Base-by-base conservation (phyloP, 768 basidiomycete species). In the Suillus americanus region DNA sequence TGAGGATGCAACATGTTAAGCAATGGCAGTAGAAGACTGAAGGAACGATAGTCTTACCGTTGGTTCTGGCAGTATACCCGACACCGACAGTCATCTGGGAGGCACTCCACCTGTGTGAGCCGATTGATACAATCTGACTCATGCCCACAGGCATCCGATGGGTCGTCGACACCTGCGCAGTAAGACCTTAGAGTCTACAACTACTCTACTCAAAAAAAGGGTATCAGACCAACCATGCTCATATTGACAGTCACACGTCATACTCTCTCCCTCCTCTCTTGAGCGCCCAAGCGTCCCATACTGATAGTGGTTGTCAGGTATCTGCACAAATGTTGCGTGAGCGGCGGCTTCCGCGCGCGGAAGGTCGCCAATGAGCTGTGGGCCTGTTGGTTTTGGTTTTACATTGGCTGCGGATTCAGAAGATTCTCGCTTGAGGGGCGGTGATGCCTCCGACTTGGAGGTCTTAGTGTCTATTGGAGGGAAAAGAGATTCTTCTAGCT, bases 71-170 rank as follows among this genome's bases (percentile, higher is more conserved):
- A 99, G 70, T 89, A 82, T 8, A 79, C 72, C 53, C 86, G 81
- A 79, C 93, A 95, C 45, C 90, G 86, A 79, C 97, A 99, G 69
- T 98, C 95, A 45, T 85, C 90, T 16, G 86, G 79, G n/a, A 96
- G 78, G 78, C 97, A 99, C 78, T 99, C 97, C 14, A 99, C 94
- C 77, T 97, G 96, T 30, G 97, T 96, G 66, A 99, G 86, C 64
- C 95, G 85, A 77, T 99, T 99, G 80, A 99, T 98, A 76, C 97
- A 99, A 79, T 97, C 93, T 28, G 94, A 94, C 66, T 85, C 81
- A 45, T 88, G 85, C 30, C 95, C 94, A 77, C 97, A 99, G 7
- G 94, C 94, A 61, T 77, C 78, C 51, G 86, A 81, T 14, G 81
- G 82, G 66, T 83, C 81, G 74, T 91, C 89, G 30, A 78, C 72